Evolutionary conservation across 2,329 filamentous ascomycete genomes (phyloP).

Genomic region (Hypoxylon sp.): DNA sequence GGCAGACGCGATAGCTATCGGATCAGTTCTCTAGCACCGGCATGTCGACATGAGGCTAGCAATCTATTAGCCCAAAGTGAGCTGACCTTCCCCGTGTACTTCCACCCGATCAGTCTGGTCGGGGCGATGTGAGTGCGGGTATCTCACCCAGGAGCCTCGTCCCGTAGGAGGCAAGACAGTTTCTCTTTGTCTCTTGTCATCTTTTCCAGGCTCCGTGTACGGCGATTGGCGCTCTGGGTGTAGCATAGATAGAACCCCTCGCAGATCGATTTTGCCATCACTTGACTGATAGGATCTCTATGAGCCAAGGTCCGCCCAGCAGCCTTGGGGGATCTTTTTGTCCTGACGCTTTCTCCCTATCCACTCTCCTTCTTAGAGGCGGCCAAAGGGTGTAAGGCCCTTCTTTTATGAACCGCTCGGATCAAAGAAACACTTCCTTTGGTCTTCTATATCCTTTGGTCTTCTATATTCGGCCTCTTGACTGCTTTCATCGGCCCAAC

Average conservation of each 20-base stretch:
- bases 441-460: constrained; percentile 27
- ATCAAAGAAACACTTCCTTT: constrained; percentile 33
- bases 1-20: not conserved
- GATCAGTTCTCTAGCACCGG: constrained; percentile 1
- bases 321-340: constrained; percentile 32
- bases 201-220: constrained; percentile 26
- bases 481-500: constrained; percentile 32
- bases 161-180: constrained; percentile 23
- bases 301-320: constrained; percentile 12
- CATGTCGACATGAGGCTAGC: constrained; percentile 19
- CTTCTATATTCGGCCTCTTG: constrained; percentile 32
- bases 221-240: constrained; percentile 29
- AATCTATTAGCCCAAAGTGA: constrained; percentile 7
- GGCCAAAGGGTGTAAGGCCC: constrained; percentile 32
- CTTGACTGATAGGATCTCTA: constrained; percentile 28
- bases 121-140: constrained; percentile 16
- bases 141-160: constrained; percentile 28
- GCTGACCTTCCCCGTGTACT: constrained; percentile 18
- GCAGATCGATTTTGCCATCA: constrained; percentile 23
- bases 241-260: constrained; percentile 24
- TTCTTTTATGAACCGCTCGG: constrained; percentile 18
- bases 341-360: constrained; percentile 9
- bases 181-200: constrained; percentile 24
- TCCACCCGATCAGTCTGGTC: constrained; percentile 10
- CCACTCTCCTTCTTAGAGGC: constrained; percentile 35